Evolutionary conservation across 2,329 filamentous ascomycete genomes (phyloP).

Genomic region (Tolypocladium ophioglossoides): DNA sequence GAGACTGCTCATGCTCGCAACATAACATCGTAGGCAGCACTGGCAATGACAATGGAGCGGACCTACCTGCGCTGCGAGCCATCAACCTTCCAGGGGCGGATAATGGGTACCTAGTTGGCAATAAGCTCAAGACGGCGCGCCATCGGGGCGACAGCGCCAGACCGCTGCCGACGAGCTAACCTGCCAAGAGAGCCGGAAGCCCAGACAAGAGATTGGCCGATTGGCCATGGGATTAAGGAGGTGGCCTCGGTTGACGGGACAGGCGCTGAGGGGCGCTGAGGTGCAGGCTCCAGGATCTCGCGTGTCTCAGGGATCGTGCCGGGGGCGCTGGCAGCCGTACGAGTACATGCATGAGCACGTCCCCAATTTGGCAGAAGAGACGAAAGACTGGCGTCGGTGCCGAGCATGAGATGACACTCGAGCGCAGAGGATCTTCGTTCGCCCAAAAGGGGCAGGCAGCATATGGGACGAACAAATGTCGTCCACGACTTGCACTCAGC

Average conservation of each 20-base stretch:
- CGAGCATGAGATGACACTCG: no score
- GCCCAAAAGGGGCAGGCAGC: neutral
- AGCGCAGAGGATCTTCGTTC: neutral
- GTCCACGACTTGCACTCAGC: neutral
- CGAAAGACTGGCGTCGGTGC: neutral
- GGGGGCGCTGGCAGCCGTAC: neutral
- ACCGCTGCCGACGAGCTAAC: neutral
- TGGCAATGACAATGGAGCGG: neutral
- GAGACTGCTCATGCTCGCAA: neutral
- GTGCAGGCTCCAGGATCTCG: neutral
- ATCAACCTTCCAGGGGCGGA: no score
- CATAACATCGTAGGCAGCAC: neutral
- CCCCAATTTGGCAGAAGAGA: neutral
- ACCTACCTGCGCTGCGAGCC: no score
- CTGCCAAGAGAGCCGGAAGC: neutral
- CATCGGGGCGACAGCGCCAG: neutral
- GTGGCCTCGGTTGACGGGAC: neutral
- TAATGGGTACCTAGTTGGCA: no score
- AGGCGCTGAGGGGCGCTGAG: neutral
- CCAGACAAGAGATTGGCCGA: neutral
- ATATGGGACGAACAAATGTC: neutral
- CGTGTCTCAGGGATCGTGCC: conserved; percentile 1
- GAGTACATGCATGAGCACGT: no score
- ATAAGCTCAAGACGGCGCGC: neutral
- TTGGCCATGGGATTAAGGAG: neutral